Evolutionary conservation across 257 asterid genomes (phyloP), one percentile per base, ranked within the genome.

Genomic region (Penstemon newberryi): DNA sequence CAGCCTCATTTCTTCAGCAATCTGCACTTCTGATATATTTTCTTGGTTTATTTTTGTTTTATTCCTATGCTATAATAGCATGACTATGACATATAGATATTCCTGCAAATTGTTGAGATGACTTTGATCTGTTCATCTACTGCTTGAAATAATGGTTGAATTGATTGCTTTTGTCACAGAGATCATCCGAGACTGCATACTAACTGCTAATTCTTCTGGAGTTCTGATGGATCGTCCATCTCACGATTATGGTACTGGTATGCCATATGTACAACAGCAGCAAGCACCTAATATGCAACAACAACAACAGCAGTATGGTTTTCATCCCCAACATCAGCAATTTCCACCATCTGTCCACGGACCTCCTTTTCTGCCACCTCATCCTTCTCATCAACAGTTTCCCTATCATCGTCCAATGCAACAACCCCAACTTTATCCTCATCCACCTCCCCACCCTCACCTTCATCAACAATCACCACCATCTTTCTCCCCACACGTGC

Each of bases 321-420:
- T 86, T 72, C 98, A 87, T 75, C 94, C 96, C 8, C 99, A 90
- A 52, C 96, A 85, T 64, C 97, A 92, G 70, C 95, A 86, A 50
- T 90, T 73, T 77, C 92, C 97, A 60, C 95, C 95, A 43, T 76
- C 97, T 41, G 87, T 76, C 43, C 96, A 82, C 8, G 96, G 89
- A n/a, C 80, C 95, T 56, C 96, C 96, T 15, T 93, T 86, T 77
- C 37, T 87, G 77, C 88, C 92, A 37, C 91, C 85, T 10, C 98
- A 88, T 79, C 94, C 95, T 73, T 67, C 97, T 70, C 84, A 83
- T 50, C 98, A 86, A 75, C 98, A 88, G 80, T 92, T 82, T 54
- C 92, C 97, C 11, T 92, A 81, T 63, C 88, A 89, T 52, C 94
- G 81, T 45, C 95, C 95, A 6, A 75, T 85, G 88, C 96, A 87